Evolutionary conservation across 768 basidiomycete species (phyloP).

Genomic region (Serendipita sp.): DNA sequence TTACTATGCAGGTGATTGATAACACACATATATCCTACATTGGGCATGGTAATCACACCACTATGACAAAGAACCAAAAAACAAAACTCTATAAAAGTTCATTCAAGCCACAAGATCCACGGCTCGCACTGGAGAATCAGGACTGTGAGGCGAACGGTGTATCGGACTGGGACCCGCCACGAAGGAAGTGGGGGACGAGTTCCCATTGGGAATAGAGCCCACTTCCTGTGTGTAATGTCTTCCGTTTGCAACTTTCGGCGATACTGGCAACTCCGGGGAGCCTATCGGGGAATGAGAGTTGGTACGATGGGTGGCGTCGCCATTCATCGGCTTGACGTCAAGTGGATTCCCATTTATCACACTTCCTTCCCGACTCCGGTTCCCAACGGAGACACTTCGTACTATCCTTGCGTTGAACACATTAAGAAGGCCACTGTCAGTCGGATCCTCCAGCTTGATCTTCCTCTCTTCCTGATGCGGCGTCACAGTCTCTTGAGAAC

Average conservation of each 20-base stretch:
- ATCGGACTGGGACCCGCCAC: too few relatives aligned
- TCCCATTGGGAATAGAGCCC: too few relatives aligned
- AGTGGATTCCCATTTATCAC: background rate
- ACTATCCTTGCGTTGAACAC: conserved; percentile 1
- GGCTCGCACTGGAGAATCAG: background rate
- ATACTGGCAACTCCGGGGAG: background rate
- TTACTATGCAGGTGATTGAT: too few relatives aligned
- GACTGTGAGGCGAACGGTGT: background rate
- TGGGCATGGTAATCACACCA: background rate
- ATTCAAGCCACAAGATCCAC: conserved; percentile 1
- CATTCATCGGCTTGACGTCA: background rate
- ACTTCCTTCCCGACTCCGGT: conserved; percentile 5
- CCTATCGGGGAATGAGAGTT: background rate
- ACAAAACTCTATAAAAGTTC: background rate
- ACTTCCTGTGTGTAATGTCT: background rate
- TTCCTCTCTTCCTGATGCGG: conserved; percentile 1
- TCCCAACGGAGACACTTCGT: background rate
- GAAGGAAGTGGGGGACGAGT: background rate
- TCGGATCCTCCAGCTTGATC: conserved; percentile 27
- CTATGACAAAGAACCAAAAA: background rate
- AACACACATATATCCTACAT: too few relatives aligned
- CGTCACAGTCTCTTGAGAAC: conserved; percentile 48
- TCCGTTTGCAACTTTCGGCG: background rate
- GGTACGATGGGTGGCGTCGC: background rate
- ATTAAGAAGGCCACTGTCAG: background rate